phyloP scores from a whole-genome alignment of 768 basidiomycete genomes.

The Serendipita sp. region DNA sequence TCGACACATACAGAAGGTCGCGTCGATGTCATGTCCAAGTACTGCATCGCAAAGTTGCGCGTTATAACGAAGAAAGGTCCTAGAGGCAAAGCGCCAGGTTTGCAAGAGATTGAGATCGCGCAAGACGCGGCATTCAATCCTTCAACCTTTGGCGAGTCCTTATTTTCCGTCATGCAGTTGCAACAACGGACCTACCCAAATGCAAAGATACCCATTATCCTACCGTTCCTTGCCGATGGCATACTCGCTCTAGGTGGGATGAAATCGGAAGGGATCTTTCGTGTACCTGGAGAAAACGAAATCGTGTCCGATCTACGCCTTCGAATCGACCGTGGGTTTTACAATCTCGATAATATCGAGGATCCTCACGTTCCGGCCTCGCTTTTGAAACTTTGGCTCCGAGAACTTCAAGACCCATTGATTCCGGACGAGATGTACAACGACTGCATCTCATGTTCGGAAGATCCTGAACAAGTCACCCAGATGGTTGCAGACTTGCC shows the following conservation, averaged over 20 bases:
- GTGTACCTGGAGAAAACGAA: conserved; percentile 82
- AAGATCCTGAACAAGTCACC: conserved; percentile 51
- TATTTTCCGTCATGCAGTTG: conserved; percentile 66
- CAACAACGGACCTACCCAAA: conserved; percentile 77
- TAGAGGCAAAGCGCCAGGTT: conserved; percentile 63
- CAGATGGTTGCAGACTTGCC: conserved; percentile 64
- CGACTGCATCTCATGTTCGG: conserved; percentile 50
- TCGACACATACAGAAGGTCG: conserved; percentile 54
- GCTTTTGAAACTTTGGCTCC: conserved; percentile 81
- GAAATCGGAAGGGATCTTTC: conserved; percentile 80
- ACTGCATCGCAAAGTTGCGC: conserved; percentile 64
- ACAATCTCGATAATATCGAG: conserved; percentile 76
- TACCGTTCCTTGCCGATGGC: conserved; percentile 84
- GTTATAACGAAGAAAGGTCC: conserved; percentile 72
- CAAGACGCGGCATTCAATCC: conserved; percentile 91
- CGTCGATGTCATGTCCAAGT: conserved; percentile 80
- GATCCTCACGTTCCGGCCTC: conserved; percentile 85
- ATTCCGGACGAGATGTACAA: conserved; percentile 86
- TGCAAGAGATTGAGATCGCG: conserved; percentile 82
- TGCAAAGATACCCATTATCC: conserved; percentile 77
- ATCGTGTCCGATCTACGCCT: conserved; percentile 76
- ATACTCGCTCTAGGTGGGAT: conserved; percentile 79
- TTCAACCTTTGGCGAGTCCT: conserved; percentile 81
- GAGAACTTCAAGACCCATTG: conserved; percentile 84
- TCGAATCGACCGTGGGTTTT: conserved; percentile 80